These are phyloP conservation scores for Mesotaenium endlicherianum DNA, from an alignment of 139 green algal genomes.

Conservation along the genomic window DNA sequence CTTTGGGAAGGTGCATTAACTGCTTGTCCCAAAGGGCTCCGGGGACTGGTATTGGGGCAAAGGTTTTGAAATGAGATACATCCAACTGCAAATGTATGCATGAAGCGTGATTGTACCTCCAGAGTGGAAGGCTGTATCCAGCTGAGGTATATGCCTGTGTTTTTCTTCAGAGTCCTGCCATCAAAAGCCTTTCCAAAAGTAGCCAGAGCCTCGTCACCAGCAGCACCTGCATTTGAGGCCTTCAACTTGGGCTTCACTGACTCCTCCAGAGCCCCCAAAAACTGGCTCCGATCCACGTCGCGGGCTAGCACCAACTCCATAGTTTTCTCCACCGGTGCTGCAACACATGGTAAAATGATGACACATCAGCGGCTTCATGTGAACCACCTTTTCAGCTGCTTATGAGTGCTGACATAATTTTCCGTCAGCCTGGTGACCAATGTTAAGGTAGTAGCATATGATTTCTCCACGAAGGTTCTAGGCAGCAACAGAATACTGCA, in stretches of 20 bases:
- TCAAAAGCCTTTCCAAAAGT: constrained; percentile 4
- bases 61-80: no score
- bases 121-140: constrained; percentile 20
- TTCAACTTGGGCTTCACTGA: constrained; percentile 2
- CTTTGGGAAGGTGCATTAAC: not conserved
- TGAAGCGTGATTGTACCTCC: no score
- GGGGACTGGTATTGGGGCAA: not conserved
- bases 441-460: no score
- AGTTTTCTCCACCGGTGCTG: constrained; percentile 21
- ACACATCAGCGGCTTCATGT: no score
- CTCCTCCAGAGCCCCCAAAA: constrained; percentile 6
- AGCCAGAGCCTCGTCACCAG: constrained; percentile 2
- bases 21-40: not conserved
- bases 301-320: constrained; percentile 19
- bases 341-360: no score
- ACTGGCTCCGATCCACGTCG: not conserved
- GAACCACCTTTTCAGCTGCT: no score
- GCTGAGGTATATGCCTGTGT: constrained; percentile 8
- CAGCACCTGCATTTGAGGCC: not conserved
- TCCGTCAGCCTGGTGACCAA: no score
- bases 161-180: constrained; percentile 17
- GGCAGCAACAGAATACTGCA: no score
- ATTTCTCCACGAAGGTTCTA: no score
- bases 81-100: no score
- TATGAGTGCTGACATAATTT: no score